Evolutionary conservation across 2,329 filamentous ascomycete genomes (phyloP).

Genomic region (Akanthomyces muscarius): DNA sequence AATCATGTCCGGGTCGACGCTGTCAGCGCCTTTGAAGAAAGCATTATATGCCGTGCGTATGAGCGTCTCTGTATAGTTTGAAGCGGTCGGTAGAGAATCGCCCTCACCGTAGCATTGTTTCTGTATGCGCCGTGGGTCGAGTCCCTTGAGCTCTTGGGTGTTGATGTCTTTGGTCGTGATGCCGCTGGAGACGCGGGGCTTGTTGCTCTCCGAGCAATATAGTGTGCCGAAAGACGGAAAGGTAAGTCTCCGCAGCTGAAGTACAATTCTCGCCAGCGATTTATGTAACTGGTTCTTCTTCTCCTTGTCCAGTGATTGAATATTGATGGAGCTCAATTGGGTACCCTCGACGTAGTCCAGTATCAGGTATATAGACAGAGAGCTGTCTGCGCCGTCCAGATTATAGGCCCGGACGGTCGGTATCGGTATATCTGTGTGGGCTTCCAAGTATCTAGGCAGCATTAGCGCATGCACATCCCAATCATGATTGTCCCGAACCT

Average conservation of each 20-base stretch:
- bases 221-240: slow-evolving; percentile 21
- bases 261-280: slow-evolving; percentile 16
- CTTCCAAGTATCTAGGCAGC: slow-evolving; percentile 16
- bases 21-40: slow-evolving; percentile 21
- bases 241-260: slow-evolving; percentile 20
- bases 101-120: slow-evolving; percentile 14
- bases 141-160: slow-evolving; percentile 25
- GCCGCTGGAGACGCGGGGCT: slow-evolving; percentile 17
- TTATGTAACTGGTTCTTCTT: slow-evolving; percentile 6
- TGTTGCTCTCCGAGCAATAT: background rate
- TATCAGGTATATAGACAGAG: slow-evolving; percentile 21
- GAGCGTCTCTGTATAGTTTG: slow-evolving; percentile 24
- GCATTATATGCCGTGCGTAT: slow-evolving; percentile 26
- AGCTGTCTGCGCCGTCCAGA: background rate
- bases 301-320: background rate
- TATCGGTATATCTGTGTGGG: slow-evolving; percentile 19
- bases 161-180: slow-evolving; percentile 24
- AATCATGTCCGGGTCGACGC: slow-evolving; percentile 21
- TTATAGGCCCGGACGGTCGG: slow-evolving; percentile 18
- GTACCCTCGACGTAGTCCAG: slow-evolving; percentile 21
- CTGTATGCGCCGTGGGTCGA: slow-evolving; percentile 22
- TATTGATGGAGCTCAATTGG: slow-evolving; percentile 8
- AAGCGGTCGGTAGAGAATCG: slow-evolving; percentile 21
- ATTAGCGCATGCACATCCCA: background rate
- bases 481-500: too few species aligned